These are phyloP conservation scores for Endothia cerciana DNA, from an alignment of 2,329 filamentous ascomycete species.

Conservation along the genomic window DNA sequence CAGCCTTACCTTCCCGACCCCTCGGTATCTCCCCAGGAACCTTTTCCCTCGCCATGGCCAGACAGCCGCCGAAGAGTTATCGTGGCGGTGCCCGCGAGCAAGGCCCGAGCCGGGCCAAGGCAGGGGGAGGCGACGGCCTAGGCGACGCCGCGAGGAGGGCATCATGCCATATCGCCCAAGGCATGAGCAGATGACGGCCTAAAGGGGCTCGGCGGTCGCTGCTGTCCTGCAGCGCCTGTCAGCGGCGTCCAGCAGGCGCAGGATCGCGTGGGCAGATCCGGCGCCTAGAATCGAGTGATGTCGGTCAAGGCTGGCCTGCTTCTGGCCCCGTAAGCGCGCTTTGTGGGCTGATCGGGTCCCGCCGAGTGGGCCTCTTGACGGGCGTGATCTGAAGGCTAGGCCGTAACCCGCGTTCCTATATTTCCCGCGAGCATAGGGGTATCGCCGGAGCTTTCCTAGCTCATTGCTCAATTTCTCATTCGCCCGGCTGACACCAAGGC, in stretches of 20 bases:
- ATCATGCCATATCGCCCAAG: constrained; percentile 23
- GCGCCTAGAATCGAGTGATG: constrained; percentile 23
- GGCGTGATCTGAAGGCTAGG: background rate
- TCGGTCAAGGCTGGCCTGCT: constrained; percentile 13
- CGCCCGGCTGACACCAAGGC: background rate
- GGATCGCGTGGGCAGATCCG: constrained; percentile 26
- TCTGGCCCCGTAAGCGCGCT: constrained; percentile 19
- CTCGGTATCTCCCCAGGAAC: constrained; percentile 20
- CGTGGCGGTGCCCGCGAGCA: constrained; percentile 21
- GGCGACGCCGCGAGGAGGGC: constrained; percentile 4
- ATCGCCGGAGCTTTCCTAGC: background rate
- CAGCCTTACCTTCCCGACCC: constrained; percentile 26
- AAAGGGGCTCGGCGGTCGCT: background rate
- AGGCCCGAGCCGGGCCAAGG: background rate
- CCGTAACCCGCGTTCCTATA: background rate
- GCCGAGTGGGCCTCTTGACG: constrained; percentile 22
- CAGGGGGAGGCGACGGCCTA: constrained; percentile 8
- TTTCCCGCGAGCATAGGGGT: background rate
- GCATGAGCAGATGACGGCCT: constrained; percentile 23
- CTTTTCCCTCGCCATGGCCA: constrained; percentile 20
- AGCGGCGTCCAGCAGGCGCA: constrained; percentile 17
- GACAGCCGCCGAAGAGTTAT: constrained; percentile 26
- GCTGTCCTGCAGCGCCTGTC: constrained; percentile 12
- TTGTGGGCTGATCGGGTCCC: constrained; percentile 29
- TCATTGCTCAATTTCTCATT: background rate